Evolutionary conservation across 1,284 basidiomycete species (phyloP).

Genomic region (Sanghuangporus weigelae): DNA sequence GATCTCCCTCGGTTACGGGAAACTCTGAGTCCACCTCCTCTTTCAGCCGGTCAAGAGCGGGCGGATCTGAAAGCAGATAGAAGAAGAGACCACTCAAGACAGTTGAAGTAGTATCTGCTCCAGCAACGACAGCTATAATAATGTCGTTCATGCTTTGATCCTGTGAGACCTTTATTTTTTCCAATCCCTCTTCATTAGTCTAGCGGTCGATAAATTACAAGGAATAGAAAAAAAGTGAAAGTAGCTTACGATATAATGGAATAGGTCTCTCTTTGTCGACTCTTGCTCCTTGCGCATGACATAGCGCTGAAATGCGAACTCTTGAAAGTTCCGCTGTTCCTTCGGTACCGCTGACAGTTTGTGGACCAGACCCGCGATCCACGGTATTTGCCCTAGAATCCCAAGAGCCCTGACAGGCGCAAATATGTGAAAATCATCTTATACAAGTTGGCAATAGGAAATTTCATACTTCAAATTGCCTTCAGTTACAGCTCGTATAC

Average conservation of each 20-base stretch:
- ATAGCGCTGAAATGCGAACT: slow-evolving; percentile 17
- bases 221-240: background rate
- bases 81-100: slow-evolving; percentile 28
- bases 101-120: slow-evolving; percentile 33
- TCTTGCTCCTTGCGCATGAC: slow-evolving; percentile 20
- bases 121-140: slow-evolving; percentile 30
- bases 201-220: slow-evolving; percentile 5
- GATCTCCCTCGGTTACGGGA: slow-evolving; percentile 16
- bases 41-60: slow-evolving; percentile 22
- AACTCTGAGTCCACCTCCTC: slow-evolving; percentile 26
- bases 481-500: slow-evolving; percentile 17
- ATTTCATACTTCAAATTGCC: slow-evolving; percentile 8
- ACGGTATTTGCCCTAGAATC: slow-evolving; percentile 7
- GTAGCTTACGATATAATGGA: slow-evolving; percentile 31
- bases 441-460: background rate
- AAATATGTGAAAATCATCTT: background rate
- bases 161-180: slow-evolving; percentile 19
- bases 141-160: slow-evolving; percentile 28
- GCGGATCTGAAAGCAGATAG: slow-evolving; percentile 29
- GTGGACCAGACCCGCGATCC: background rate
- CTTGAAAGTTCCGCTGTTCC: background rate
- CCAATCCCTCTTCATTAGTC: slow-evolving; percentile 27
- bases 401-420: background rate
- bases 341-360: background rate
- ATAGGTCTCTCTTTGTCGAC: slow-evolving; percentile 30